Evolutionary conservation across 495 filamentous ascomycete species (phyloP).

Genomic region (Penicillium subrubescens): DNA sequence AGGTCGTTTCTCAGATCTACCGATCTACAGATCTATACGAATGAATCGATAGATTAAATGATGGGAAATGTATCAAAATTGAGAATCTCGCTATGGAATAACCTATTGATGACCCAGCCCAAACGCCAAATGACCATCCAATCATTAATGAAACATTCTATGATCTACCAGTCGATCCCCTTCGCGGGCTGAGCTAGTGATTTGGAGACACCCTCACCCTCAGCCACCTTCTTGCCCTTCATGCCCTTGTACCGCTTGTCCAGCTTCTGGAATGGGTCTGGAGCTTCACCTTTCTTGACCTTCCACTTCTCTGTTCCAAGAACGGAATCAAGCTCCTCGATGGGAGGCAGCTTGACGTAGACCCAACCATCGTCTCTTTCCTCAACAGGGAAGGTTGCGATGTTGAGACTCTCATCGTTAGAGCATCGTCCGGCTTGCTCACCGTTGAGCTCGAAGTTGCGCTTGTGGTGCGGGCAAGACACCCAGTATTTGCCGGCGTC

Average conservation of each 20-base stretch:
- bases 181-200: constrained; percentile 47
- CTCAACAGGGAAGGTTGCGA: constrained; percentile 85
- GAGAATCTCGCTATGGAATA: background rate
- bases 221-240: constrained; percentile 59
- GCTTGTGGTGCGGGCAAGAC: constrained; percentile 90
- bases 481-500: constrained; percentile 71
- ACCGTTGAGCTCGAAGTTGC: constrained; percentile 80
- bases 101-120: background rate
- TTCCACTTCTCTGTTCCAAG: constrained; percentile 84
- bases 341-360: constrained; percentile 81
- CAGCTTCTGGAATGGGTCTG: constrained; percentile 65
- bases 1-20: background rate
- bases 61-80: background rate
- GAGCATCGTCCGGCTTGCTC: constrained; percentile 69
- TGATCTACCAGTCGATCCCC: constrained; percentile 68
- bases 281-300: constrained; percentile 71
- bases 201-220: constrained; percentile 46
- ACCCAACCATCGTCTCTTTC: constrained; percentile 79
- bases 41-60: background rate
- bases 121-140: background rate
- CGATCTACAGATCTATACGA: background rate
- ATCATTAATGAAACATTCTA: background rate
- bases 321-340: constrained; percentile 81
- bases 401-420: constrained; percentile 75
- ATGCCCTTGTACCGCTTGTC: constrained; percentile 64